Evolutionary conservation across 768 basidiomycete genomes (phyloP).

Genomic region (Mrakia blollopis): DNA sequence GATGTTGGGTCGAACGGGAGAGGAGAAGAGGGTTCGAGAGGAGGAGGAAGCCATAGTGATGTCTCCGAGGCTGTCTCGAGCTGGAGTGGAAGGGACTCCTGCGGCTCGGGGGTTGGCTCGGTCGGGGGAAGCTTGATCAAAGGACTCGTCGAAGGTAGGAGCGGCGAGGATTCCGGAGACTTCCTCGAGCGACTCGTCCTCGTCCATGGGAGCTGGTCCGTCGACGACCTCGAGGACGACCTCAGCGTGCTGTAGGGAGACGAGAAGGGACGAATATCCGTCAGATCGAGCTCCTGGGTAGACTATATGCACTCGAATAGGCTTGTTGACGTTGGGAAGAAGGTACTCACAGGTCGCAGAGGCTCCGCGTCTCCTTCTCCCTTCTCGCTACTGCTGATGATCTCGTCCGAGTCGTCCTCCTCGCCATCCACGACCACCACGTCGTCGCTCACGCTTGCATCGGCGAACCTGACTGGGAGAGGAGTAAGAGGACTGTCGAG

Average conservation of each 20-base stretch:
- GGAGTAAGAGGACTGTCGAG: not conserved
- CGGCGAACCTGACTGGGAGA: not conserved
- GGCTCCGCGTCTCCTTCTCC: constrained; percentile 7
- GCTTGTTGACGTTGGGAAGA: not conserved
- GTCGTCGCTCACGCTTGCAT: not conserved
- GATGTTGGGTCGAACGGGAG: not conserved
- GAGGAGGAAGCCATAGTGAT: not conserved
- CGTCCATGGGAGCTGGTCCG: not conserved
- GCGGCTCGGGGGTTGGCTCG: not conserved
- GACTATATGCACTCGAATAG: not conserved
- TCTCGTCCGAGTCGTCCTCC: constrained; percentile 9
- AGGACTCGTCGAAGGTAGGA: not conserved
- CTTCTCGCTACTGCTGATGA: constrained; percentile 17
- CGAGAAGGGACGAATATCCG: not conserved
- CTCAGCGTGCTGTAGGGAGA: not conserved
- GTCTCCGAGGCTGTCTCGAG: not conserved
- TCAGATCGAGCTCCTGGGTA: not conserved
- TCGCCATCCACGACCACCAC: not conserved
- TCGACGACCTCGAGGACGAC: not conserved
- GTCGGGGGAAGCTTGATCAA: not conserved
- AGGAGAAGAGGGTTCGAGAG: not conserved
- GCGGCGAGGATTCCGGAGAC: not conserved
- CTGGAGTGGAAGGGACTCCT: not conserved
- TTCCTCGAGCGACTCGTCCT: not conserved
- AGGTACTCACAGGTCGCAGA: not conserved